phyloP scores from a whole-genome alignment of 371 early-diverging fungal genomes.

The Phascolomyces articulosus region DNA sequence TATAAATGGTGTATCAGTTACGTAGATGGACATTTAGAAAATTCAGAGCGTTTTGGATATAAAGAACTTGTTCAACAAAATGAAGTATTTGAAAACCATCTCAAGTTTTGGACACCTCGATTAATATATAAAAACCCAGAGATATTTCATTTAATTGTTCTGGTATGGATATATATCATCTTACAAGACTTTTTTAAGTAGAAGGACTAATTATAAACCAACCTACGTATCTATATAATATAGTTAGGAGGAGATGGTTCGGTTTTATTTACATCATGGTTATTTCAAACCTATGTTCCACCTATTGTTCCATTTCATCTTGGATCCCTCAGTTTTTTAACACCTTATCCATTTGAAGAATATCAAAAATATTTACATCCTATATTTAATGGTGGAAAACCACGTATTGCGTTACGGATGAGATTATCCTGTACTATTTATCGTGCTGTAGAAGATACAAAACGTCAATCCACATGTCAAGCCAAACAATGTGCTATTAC shows the following conservation, averaged over 20 bases:
- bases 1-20: too few relatives aligned
- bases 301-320: constrained; percentile 91
- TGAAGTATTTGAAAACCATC: constrained; percentile 29
- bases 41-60: constrained; percentile 61
- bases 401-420: not conserved
- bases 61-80: constrained; percentile 33
- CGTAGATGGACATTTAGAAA: constrained; percentile 70
- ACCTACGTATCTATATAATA: not conserved
- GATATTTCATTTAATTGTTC: constrained; percentile 79
- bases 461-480: not conserved
- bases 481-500: not conserved
- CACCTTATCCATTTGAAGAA: constrained; percentile 80
- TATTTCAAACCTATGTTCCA: constrained; percentile 91
- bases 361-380: constrained; percentile 29
- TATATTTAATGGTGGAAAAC: not conserved
- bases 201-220: too few relatives aligned
- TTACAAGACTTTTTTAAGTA: not conserved
- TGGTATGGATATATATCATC: constrained; percentile 45
- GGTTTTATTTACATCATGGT: constrained; percentile 87
- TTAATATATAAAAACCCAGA: constrained; percentile 71
- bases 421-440: constrained; percentile 62
- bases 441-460: constrained; percentile 45
- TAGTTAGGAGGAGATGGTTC: constrained; percentile 91
- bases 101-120: constrained; percentile 83
- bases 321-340: constrained; percentile 91